Base-by-base conservation (phyloP, 345 rosid genomes). In the Eucalyptus microcorys region DNA sequence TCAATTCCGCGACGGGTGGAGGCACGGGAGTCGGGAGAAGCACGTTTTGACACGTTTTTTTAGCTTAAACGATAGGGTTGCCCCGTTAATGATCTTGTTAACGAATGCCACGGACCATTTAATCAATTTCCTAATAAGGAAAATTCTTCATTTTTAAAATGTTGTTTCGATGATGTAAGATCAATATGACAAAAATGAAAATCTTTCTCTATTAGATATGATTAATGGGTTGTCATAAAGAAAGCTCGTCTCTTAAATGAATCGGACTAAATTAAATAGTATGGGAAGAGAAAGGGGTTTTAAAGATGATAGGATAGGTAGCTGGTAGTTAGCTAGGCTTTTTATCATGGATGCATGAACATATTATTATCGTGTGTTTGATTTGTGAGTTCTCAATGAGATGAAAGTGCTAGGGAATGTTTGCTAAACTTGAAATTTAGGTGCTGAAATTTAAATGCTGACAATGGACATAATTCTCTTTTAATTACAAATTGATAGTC, bases 141-240 rank as follows among this genome's bases (percentile, higher is more conserved):
- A 27, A 61, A 61, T 59, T 59, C 30, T 59, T 6, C 13, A 10
- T 27, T 27, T 59, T 27, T 59, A 64, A n/a, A 14, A 16, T 32
- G 4, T 3, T 4, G 12, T 16, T 66, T 32, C 0, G 22, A 16
- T 0, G 21, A 66, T 66, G 22, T 16, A 32, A 27, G n/a, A 59
- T 12, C 66, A 11, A 12, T 12, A 10, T 59, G 15, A 59, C 9
- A 27, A 59, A 59, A 27, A 59, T 9, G 27, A 55, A 22, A 55
- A 55, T 52, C 0, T 52, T 7, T 52, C 10, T 52, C 2, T 52
- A 3, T 52, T 52, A 19, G 4, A 52, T 19, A 52, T 19, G 4
- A 4, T 52, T 52, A 19, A 7, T 1, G 0, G 10, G 1, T 52
- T 19, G 0, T 52, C 0, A 2, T n/a, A n/a, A 7, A 71, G 4